A percentile compares a stretch with the other conserved stretches of the same genome.
Conservation (phyloP, 31 red algal species). For the Asparagopsis taxiformis region DNA sequence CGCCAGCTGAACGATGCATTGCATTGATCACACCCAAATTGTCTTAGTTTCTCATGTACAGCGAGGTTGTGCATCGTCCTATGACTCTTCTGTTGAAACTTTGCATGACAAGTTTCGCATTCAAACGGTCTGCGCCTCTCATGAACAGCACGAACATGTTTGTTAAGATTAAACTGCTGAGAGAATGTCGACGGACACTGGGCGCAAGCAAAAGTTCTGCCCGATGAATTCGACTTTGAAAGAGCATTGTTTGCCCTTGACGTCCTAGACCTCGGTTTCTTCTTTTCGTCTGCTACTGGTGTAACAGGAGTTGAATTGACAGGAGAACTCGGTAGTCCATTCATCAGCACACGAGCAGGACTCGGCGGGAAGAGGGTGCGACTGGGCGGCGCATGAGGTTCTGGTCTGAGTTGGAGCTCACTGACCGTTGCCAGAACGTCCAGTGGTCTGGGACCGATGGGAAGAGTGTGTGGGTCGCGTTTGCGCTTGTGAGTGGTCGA, state of each 20-base stretch:
- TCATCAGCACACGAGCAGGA: too few species aligned
- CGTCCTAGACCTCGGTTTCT: too few species aligned
- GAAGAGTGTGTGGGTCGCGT: slow-evolving; percentile 12
- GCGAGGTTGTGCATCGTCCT: slow-evolving; percentile 60
- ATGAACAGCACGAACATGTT: slow-evolving; percentile 72
- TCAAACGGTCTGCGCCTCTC: slow-evolving; percentile 74
- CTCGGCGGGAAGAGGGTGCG: too few species aligned
- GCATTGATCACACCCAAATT: slow-evolving; percentile 64
- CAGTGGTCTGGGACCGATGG: slow-evolving; percentile 2
- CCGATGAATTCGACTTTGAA: not conserved
- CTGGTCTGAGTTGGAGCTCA: too few species aligned
- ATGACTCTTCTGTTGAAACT: slow-evolving; percentile 65
- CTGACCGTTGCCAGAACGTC: slow-evolving; percentile 62
- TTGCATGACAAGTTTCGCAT: slow-evolving; percentile 62
- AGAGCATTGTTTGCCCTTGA: too few species aligned
- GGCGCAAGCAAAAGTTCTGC: slow-evolving; percentile 38
- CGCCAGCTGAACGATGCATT: slow-evolving; percentile 69
- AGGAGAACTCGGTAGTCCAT: too few species aligned
- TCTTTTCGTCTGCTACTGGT: too few species aligned
- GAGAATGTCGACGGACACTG: slow-evolving; percentile 66
- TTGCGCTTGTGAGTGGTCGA: too few species aligned
- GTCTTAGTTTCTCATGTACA: slow-evolving; percentile 73
- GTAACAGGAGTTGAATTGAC: too few species aligned
- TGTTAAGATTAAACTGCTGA: slow-evolving; percentile 80
- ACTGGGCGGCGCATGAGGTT: slow-evolving; percentile 1